Percentiles rank a stretch among this genome's conserved stretches.
phyloP scores from a whole-genome alignment of 768 basidiomycete species.

The Rhizopogon vinicolor region DNA sequence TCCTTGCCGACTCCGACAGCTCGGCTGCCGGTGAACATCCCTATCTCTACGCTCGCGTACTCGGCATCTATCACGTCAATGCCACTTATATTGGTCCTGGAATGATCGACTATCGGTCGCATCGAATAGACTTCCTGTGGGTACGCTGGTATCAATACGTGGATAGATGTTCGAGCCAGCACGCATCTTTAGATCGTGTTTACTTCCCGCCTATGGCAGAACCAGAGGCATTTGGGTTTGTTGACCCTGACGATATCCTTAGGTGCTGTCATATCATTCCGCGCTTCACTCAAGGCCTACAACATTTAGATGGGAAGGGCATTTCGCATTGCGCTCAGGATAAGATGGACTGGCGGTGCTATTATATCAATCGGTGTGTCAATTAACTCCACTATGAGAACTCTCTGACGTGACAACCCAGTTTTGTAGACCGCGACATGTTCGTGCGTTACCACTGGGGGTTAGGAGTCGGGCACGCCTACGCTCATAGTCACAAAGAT shows the following conservation, averaged over 20 bases:
- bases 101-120: too few relatives aligned
- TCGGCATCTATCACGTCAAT: too few relatives aligned
- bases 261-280: constrained; percentile 9
- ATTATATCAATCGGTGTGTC: constrained; percentile 8
- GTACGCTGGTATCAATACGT: constrained; percentile 5
- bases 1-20: too few relatives aligned
- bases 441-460: constrained; percentile 5
- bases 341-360: constrained; percentile 1
- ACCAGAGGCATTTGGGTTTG: constrained; percentile 4
- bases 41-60: too few relatives aligned
- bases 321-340: constrained; percentile 2
- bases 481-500: not conserved
- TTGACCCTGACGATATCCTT: constrained; percentile 3
- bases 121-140: constrained; percentile 7
- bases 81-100: too few relatives aligned
- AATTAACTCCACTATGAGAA: not conserved
- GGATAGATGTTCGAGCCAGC: not conserved
- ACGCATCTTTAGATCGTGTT: not conserved
- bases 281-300: not conserved
- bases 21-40: too few relatives aligned
- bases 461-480: constrained; percentile 2
- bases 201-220: not conserved
- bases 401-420: not conserved
- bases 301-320: not conserved
- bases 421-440: constrained; percentile 4